phyloP scores from a whole-genome alignment of 192 early-diverging fungal species.

The Rhizoclosmatium sp. region DNA sequence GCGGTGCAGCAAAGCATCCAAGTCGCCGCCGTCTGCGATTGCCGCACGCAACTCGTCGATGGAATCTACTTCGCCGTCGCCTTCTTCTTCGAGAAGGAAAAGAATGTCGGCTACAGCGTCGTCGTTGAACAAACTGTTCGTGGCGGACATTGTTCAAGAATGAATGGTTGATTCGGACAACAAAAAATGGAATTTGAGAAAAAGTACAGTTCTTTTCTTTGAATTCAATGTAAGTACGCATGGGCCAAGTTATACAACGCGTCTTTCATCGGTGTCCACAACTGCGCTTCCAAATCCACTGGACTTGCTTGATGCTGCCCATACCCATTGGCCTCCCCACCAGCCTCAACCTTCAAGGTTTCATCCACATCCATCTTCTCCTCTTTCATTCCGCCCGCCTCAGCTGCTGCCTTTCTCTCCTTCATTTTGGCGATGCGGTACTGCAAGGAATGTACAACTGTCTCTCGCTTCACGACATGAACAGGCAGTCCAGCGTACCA shows the following conservation, averaged over 20 bases:
- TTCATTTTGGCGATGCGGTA: slow-evolving; percentile 45
- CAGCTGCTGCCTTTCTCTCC: slow-evolving; percentile 24
- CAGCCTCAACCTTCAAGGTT: not conserved
- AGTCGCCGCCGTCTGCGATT: too few species aligned
- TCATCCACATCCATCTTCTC: slow-evolving; percentile 6
- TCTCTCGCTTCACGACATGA: slow-evolving; percentile 48
- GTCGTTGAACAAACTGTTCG: not conserved
- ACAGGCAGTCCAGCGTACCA: slow-evolving; percentile 60
- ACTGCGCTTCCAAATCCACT: slow-evolving; percentile 11
- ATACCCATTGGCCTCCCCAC: not conserved
- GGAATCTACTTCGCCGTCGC: not conserved
- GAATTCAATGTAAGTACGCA: not conserved
- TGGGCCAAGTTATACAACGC: slow-evolving; percentile 25
- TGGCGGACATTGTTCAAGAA: not conserved
- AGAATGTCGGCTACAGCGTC: not conserved
- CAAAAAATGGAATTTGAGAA: not conserved
- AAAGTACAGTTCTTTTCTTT: not conserved
- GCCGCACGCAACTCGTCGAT: not conserved
- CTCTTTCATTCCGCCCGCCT: not conserved
- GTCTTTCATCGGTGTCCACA: slow-evolving; percentile 28
- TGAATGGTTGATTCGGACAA: not conserved
- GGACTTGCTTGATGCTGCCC: not conserved
- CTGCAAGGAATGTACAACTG: slow-evolving; percentile 44
- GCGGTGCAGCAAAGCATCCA: not conserved
- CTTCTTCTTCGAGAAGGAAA: not conserved